Conservation (phyloP, 73 alveolate species). For the Paramecium pentaurelia region DNA sequence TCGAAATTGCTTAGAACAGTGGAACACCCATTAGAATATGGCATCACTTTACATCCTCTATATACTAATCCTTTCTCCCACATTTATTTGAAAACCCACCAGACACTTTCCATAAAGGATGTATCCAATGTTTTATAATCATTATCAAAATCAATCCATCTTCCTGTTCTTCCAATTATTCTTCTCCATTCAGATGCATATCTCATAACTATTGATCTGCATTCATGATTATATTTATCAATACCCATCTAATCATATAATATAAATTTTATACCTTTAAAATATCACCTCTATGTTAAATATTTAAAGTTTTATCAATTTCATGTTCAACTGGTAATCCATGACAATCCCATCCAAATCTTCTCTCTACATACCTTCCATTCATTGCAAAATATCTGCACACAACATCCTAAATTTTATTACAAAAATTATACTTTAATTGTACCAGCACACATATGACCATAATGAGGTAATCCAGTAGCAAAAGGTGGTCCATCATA, state of each 20-base stretch:
- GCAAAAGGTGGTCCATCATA: conserved; percentile 99
- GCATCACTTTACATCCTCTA: conserved; percentile 98
- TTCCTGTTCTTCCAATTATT: conserved; percentile 91
- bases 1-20: conserved; percentile 99
- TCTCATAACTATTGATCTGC: conserved; percentile 95
- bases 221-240: conserved; percentile 94
- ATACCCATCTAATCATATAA: conserved; percentile 82
- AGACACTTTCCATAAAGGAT: conserved; percentile 98
- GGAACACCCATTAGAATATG: conserved; percentile 96
- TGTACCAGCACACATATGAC: conserved; percentile 99
- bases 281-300: conserved; percentile 90
- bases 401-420: conserved; percentile 91
- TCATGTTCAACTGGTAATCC: conserved; percentile 99
- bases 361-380: conserved; percentile 96
- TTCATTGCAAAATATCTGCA: conserved; percentile 98
- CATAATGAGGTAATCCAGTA: conserved; percentile 99
- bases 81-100: conserved; percentile 99
- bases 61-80: conserved; percentile 97
- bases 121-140: conserved; percentile 99
- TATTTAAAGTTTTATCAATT: conserved; percentile 91
- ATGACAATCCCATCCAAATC: conserved; percentile 99
- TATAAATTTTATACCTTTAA: conserved; percentile 34
- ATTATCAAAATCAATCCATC: conserved; percentile 99
- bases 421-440: conserved; percentile 71
- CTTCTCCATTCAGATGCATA: conserved; percentile 94